A percentile compares a stretch with the other conserved stretches of the same genome.
These are phyloP conservation scores for Cladosporium sp. DNA, from an alignment of 2,329 filamentous ascomycete genomes.

Conservation along the genomic window DNA sequence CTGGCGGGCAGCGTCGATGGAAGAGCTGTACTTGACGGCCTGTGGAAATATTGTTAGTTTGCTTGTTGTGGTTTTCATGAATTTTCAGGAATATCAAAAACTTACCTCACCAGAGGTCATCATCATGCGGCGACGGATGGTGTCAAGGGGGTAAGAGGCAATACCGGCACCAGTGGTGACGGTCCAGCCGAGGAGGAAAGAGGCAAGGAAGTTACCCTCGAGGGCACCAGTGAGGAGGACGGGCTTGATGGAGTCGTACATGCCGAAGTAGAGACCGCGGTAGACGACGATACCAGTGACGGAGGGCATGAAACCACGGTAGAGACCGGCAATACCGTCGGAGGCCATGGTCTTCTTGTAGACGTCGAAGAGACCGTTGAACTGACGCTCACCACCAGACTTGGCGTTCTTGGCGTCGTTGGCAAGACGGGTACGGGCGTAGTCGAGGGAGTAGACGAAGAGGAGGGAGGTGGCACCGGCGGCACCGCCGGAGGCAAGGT, in stretches of 20 bases:
- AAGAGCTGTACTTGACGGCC: constrained; percentile 99
- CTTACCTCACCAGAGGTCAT: constrained; percentile 81
- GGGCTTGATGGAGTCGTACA: constrained; percentile 99
- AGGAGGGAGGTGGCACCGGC: constrained; percentile 99
- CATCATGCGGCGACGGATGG: constrained; percentile 99
- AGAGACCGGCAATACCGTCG: constrained; percentile 99
- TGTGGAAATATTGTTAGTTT: no score
- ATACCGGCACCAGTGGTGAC: constrained; percentile 99
- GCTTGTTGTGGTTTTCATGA: constrained; percentile 2
- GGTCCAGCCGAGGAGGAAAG: constrained; percentile 96
- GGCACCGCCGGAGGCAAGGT: constrained; percentile 99
- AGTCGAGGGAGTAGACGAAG: constrained; percentile 99
- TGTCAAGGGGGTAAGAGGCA: constrained; percentile 99
- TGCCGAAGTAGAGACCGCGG: constrained; percentile 99
- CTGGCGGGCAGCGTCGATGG: constrained; percentile 90
- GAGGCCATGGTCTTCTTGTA: constrained; percentile 99
- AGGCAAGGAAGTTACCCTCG: constrained; percentile 98
- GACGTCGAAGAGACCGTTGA: constrained; percentile 99
- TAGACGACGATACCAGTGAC: constrained; percentile 99
- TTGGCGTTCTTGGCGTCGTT: constrained; percentile 99
- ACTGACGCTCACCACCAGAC: constrained; percentile 95
- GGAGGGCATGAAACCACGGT: constrained; percentile 99
- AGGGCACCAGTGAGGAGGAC: constrained; percentile 88
- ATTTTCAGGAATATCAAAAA: constrained; percentile 19
- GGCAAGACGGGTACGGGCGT: constrained; percentile 99